Conservation (phyloP, 1,284 basidiomycete genomes). For the Fomitopsis palustris region DNA sequence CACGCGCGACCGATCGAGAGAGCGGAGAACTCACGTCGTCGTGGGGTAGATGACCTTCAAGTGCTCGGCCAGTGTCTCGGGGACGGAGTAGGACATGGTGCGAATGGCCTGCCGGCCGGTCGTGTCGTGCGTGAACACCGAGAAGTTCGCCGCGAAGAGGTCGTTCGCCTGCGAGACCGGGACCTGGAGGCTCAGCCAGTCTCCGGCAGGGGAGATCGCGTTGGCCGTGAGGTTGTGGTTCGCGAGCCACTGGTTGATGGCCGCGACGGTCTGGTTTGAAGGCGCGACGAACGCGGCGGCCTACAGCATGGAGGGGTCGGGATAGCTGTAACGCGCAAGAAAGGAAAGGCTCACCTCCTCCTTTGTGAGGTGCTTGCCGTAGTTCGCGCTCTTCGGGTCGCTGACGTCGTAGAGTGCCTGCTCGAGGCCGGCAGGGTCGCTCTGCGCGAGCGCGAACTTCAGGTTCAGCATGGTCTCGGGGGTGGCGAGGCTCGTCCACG, state of each 20-base stretch:
- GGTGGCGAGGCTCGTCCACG: conserved; percentile 12
- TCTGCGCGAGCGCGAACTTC: conserved; percentile 32
- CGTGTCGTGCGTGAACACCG: conserved; percentile 29
- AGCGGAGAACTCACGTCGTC: conserved; percentile 15
- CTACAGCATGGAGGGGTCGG: background rate
- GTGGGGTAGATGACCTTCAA: conserved; percentile 36
- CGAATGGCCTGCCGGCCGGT: conserved; percentile 27
- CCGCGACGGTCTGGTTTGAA: conserved; percentile 24
- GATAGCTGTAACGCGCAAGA: too few species aligned
- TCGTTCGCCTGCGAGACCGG: conserved; percentile 32
- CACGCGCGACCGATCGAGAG: too few species aligned
- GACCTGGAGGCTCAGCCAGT: conserved; percentile 35
- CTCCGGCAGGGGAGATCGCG: conserved; percentile 28
- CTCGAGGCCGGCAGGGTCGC: conserved; percentile 33
- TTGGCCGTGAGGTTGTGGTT: conserved; percentile 29
- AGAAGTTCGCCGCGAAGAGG: conserved; percentile 33
- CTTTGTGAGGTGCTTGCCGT: conserved; percentile 32
- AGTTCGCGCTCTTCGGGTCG: conserved; percentile 29
- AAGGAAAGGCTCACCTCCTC: conserved; percentile 25
- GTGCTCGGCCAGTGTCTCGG: conserved; percentile 28
- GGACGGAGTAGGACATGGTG: conserved; percentile 37
- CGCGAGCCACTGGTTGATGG: conserved; percentile 33
- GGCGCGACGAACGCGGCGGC: conserved; percentile 34
- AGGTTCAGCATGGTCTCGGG: conserved; percentile 26
- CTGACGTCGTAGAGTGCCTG: conserved; percentile 32